A percentile compares a stretch with the other conserved stretches of the same genome.
Evolutionary conservation across 768 basidiomycete genomes (phyloP).

Genomic region (Exidia glandulosa): DNA sequence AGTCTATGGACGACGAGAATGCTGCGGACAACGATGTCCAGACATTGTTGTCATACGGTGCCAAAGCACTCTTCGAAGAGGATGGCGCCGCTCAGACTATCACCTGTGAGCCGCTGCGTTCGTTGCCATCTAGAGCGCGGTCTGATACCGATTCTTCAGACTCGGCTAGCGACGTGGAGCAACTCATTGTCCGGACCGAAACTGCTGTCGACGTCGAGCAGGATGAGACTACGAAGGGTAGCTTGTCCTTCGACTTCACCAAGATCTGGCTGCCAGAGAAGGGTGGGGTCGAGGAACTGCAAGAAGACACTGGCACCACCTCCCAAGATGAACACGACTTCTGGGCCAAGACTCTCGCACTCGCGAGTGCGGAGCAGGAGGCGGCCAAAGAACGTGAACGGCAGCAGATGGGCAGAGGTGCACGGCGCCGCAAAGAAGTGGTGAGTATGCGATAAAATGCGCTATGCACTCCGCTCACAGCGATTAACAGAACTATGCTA

Average conservation of each 20-base stretch:
- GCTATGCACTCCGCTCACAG: background rate
- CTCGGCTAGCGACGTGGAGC: constrained; percentile 71
- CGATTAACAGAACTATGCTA: constrained; percentile 20
- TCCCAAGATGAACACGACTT: constrained; percentile 50
- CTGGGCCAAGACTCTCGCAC: constrained; percentile 64
- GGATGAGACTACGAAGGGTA: constrained; percentile 34
- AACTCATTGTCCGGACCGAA: constrained; percentile 78
- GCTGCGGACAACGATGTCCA: constrained; percentile 69
- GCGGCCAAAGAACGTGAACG: constrained; percentile 37
- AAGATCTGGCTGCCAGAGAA: constrained; percentile 86
- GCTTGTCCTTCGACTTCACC: constrained; percentile 70
- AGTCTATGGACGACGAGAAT: constrained; percentile 85
- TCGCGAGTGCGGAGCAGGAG: constrained; percentile 31
- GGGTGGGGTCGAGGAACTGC: constrained; percentile 54
- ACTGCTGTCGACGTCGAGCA: constrained; percentile 50
- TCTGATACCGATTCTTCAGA: constrained; percentile 31
- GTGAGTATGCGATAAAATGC: constrained; percentile 21
- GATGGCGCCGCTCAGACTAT: constrained; percentile 53
- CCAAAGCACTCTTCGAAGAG: constrained; percentile 71
- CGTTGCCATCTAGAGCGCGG: background rate
- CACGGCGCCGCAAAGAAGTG: constrained; percentile 51
- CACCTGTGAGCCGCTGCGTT: constrained; percentile 40
- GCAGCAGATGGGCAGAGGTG: constrained; percentile 60
- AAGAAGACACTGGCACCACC: constrained; percentile 33
- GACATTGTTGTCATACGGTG: constrained; percentile 83